These are phyloP conservation scores for Ascochyta rabiei DNA, from an alignment of 2,329 filamentous ascomycete species.

Conservation along the genomic window DNA sequence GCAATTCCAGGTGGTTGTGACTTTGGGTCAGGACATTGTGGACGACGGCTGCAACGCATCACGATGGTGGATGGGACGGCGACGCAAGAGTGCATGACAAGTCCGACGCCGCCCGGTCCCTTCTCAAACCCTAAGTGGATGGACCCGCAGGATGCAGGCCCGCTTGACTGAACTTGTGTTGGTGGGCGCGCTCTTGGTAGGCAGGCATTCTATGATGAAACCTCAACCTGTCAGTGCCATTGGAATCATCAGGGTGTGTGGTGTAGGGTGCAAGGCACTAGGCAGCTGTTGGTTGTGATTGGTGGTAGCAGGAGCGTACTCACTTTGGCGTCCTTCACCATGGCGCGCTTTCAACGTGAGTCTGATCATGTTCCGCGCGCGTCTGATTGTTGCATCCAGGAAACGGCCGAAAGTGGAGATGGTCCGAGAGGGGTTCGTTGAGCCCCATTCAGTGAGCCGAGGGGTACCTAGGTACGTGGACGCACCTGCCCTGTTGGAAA, in stretches of 20 bases:
- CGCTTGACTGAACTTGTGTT: conserved; percentile 31
- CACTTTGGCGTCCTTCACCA: conserved; percentile 7
- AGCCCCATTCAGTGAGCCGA: conserved; percentile 25
- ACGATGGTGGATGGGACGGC: conserved; percentile 32
- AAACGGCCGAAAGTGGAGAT: conserved; percentile 33
- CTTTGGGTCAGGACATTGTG: conserved; percentile 9
- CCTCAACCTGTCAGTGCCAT: conserved; percentile 33
- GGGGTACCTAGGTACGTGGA: conserved; percentile 25
- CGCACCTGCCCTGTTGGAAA: conserved; percentile 37
- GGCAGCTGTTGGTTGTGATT: conserved; percentile 3
- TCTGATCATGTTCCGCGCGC: conserved; percentile 29
- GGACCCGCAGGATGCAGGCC: conserved; percentile 36
- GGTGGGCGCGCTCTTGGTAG: conserved; percentile 11
- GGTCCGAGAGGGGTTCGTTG: conserved; percentile 23
- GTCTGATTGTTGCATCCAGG: conserved; percentile 17
- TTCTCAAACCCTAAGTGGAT: conserved; percentile 28
- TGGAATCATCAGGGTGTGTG: conserved; percentile 17
- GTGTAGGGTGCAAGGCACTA: conserved; percentile 9
- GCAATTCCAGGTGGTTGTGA: conserved; percentile 9
- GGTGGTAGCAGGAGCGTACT: conserved; percentile 20
- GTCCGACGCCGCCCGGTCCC: conserved; percentile 30
- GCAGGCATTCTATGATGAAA: conserved; percentile 9
- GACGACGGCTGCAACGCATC: conserved; percentile 22
- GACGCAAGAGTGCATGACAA: conserved; percentile 32
- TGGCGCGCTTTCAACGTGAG: conserved; percentile 14